Conservation (phyloP, 2,329 filamentous ascomycete genomes). For the Fusarium keratoplasticum region DNA sequence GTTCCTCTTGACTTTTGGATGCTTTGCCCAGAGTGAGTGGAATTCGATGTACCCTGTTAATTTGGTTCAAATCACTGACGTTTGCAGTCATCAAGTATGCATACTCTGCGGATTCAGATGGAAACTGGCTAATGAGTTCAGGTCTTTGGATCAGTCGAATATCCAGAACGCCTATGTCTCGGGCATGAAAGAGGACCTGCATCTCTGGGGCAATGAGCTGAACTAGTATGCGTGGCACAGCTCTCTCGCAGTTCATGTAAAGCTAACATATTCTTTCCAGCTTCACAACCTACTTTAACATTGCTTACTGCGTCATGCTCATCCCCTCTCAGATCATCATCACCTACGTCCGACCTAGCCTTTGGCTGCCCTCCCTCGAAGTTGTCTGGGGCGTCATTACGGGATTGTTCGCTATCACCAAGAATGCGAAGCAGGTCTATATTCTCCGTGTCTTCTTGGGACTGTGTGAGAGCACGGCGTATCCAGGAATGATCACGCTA, state of each 20-base stretch:
- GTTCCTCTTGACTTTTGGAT: not conserved
- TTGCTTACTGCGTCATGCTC: constrained; percentile 66
- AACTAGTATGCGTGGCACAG: constrained; percentile 3
- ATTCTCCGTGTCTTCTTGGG: constrained; percentile 56
- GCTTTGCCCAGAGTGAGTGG: not conserved
- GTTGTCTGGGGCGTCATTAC: constrained; percentile 44
- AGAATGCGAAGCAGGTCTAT: constrained; percentile 48
- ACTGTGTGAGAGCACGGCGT: constrained; percentile 50
- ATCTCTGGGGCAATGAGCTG: constrained; percentile 43
- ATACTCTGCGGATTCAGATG: not conserved
- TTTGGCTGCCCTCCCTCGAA: constrained; percentile 54
- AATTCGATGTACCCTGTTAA: not conserved
- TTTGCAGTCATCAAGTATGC: constrained; percentile 8
- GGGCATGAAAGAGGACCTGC: constrained; percentile 53
- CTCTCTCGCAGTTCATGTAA: not conserved
- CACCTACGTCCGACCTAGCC: constrained; percentile 52
- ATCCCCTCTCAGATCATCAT: constrained; percentile 53
- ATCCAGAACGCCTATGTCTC: constrained; percentile 54
- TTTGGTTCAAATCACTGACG: not conserved
- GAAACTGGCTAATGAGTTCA: not conserved
- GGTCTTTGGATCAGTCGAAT: constrained; percentile 50
- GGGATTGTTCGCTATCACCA: constrained; percentile 48
- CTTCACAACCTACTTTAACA: constrained; percentile 63
- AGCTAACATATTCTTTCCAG: constrained; percentile 5
- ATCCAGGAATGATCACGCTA: constrained; percentile 51